Conservation (phyloP, 176 grass and related monocot species). For the Oryza glumipatula region DNA sequence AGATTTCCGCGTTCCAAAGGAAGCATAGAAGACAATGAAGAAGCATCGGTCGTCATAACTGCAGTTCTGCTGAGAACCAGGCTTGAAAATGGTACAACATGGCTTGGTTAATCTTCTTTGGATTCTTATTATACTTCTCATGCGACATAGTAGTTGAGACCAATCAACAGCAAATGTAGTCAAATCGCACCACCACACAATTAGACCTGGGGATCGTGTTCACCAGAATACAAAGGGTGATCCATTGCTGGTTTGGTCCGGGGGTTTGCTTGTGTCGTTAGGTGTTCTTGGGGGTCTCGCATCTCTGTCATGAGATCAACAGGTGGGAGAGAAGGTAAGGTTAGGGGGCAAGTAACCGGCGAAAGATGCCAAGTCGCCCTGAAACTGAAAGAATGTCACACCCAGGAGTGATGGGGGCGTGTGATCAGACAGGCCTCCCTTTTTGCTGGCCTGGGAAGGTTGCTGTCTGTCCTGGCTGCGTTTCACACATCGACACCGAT, state of each 20-base stretch:
- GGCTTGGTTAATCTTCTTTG: background rate
- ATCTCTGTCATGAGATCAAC: slow-evolving; percentile 35
- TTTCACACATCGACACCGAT: slow-evolving; percentile 21
- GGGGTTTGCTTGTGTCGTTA: slow-evolving; percentile 41
- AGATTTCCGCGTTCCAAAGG: background rate
- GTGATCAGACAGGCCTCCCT: slow-evolving; percentile 17
- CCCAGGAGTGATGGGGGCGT: background rate
- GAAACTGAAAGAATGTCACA: slow-evolving; percentile 25
- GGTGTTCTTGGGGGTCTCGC: slow-evolving; percentile 45
- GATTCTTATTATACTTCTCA: background rate
- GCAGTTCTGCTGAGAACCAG: background rate
- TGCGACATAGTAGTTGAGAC: background rate
- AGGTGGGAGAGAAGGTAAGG: background rate
- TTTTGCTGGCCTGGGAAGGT: slow-evolving; percentile 14
- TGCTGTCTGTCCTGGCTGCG: slow-evolving; percentile 1
- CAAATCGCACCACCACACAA: slow-evolving; percentile 23
- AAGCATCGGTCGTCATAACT: background rate
- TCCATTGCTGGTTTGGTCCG: slow-evolving; percentile 4
- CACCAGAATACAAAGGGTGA: slow-evolving; percentile 38
- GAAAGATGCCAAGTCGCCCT: background rate
- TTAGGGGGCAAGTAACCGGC: slow-evolving; percentile 6
- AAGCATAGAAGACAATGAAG: background rate
- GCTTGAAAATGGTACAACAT: background rate
- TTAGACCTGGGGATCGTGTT: slow-evolving; percentile 8
- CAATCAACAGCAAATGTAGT: background rate